Conservation (phyloP, 108 stramenopile species). For the Mediolabrus comicus region DNA sequence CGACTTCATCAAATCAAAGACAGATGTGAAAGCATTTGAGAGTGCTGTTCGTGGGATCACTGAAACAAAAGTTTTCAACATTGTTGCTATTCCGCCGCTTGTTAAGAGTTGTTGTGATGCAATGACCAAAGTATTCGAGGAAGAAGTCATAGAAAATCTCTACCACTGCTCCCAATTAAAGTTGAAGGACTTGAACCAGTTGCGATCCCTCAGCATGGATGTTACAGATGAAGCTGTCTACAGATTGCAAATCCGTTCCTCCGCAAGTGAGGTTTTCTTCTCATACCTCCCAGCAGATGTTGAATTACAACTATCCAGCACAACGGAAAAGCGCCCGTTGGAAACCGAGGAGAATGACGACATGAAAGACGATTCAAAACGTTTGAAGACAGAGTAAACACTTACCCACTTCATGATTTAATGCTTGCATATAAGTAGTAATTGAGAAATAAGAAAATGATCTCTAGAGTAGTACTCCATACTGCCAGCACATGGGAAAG, state of each 20-base stretch:
- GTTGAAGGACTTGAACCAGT: conserved; percentile 52
- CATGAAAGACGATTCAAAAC: conserved; percentile 27
- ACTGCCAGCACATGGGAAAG: no score
- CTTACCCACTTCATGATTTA: conserved; percentile 58
- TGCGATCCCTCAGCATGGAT: conserved; percentile 54
- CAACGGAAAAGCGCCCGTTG: conserved; percentile 1
- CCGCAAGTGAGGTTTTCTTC: conserved; percentile 60
- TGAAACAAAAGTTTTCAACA: conserved; percentile 43
- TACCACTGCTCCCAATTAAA: conserved; percentile 65
- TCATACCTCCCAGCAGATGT: conserved; percentile 63
- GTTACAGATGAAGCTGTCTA: conserved; percentile 61
- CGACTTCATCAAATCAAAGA: conserved; percentile 36
- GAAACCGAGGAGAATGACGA: conserved; percentile 6
- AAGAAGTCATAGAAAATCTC: conserved; percentile 53
- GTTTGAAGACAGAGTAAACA: conserved; percentile 58
- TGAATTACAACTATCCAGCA: conserved; percentile 33
- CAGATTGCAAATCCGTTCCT: conserved; percentile 67
- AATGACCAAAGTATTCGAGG: conserved; percentile 51
- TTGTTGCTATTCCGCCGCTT: conserved; percentile 67
- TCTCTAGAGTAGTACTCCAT: no score
- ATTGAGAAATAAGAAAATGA: no score
- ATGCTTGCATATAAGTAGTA: no score
- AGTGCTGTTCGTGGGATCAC: conserved; percentile 50
- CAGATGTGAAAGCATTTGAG: conserved; percentile 60
- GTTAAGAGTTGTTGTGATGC: conserved; percentile 64